Percentiles rank a stretch among this genome's conserved stretches.
Conservation (phyloP, 371 early-diverging fungal genomes). For the Saksenaea oblongispora region DNA sequence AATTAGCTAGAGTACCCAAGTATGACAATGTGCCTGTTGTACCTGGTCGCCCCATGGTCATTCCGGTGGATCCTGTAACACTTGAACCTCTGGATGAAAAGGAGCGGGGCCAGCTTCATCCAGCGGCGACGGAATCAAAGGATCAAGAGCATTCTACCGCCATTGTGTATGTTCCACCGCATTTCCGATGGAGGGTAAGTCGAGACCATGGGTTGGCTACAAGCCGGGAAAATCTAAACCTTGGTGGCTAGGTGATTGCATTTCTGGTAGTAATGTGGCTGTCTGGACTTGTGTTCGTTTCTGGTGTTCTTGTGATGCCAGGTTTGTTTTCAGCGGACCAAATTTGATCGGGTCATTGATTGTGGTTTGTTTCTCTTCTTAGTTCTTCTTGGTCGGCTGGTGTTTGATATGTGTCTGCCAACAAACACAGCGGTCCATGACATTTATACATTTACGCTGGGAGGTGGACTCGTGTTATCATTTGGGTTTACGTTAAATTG, state of each 20-base stretch:
- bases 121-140: conserved; percentile 41
- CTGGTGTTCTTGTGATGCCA: conserved; percentile 43
- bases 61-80: conserved; percentile 58
- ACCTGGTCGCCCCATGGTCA: conserved; percentile 60
- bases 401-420: conserved; percentile 29
- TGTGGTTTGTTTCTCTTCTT: not conserved
- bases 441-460: conserved; percentile 42
- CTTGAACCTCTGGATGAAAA: conserved; percentile 53
- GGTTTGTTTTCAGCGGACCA: conserved; percentile 41
- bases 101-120: conserved; percentile 49
- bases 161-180: conserved; percentile 64
- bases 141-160: conserved; percentile 37
- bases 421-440: conserved; percentile 45
- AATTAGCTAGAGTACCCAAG: conserved; percentile 61
- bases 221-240: conserved; percentile 6
- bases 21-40: conserved; percentile 61
- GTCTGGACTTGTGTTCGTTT: conserved; percentile 42
- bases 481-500: not conserved
- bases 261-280: conserved; percentile 49
- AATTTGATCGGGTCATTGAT: not conserved
- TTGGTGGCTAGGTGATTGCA: conserved; percentile 42
- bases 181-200: conserved; percentile 25
- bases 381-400: conserved; percentile 53
- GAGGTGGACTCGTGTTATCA: not conserved
- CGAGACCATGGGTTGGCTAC: not conserved